Base-by-base conservation (phyloP, 768 basidiomycete genomes). In the Trametopsis cervina region DNA sequence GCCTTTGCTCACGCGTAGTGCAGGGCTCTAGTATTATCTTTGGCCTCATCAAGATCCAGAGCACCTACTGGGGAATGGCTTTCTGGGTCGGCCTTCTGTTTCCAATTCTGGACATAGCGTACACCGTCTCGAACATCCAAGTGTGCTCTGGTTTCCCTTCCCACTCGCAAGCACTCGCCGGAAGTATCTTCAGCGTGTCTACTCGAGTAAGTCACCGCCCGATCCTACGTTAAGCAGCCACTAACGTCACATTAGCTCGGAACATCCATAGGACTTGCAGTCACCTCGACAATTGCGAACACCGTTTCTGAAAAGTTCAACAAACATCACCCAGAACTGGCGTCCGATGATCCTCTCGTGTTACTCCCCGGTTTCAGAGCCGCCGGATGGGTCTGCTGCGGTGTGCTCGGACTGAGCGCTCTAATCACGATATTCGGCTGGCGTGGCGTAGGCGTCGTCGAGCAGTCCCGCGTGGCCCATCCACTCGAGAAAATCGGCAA, bases 141-240 rank as follows among this genome's bases (percentile, higher is more conserved):
- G 54, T 68, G 20, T 55, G 57, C 22, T 53, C 58, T 2, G 54
- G 58, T 13, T 65, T 68, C 46, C 60, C 60, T 38, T 54, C 58
- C 12, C 58, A 64, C 47, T 66, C 66, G 15, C 66, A 68, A 54
- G 59, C 63, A 4, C 55, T 68, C 20, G 65, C 66, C 0, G 66
- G 65, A 2, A 62, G 66, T 2, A 52, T 68, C 35, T 68, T 68
- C 57, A 65, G 60, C 46, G 64, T 68, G 22, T 60, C 64, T 5
- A 64, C 60, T 9, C 53, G 66, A 17, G 63, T 65, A 22, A 37
- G 53, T 47, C 12, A 15, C 40, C 7, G 7, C 39, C 3, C 12
- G 10, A n/a, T 18, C 24, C 20, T 37, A 22, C 25, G 42, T n/a
- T 17, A 6, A 27, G 24, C 3, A 9, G 36, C 10, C n/a, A 27